Base-by-base conservation (phyloP, 139 green algal species). In the Chlamydomonas schloesseri region DNA sequence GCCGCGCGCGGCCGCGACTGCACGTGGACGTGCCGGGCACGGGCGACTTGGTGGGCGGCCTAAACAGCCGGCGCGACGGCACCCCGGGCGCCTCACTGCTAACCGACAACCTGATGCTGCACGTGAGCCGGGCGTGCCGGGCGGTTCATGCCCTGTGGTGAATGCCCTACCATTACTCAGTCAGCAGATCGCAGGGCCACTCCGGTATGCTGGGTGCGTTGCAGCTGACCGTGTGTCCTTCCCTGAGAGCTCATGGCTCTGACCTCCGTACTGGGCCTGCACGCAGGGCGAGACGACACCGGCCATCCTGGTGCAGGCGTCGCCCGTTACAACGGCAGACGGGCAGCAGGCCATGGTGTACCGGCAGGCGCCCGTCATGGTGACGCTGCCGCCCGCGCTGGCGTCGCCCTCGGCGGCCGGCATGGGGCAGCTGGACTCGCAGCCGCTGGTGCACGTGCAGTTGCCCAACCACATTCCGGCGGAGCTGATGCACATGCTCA, bases 261-360 rank as follows among this genome's bases (percentile, higher is more conserved):
- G n/a, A n/a, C n/a, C n/a, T n/a, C n/a, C n/a, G n/a, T n/a, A n/a
- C n/a, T n/a, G n/a, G 42, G 42, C 42, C 42, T 50, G 5, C 42
- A 50, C 42, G 58, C 58, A 84, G 78, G 78, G 78, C 29, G 78
- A 84, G 64, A 84, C 80, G 3, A 86, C 80, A 9, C 80, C 80
- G 24, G 80, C 67, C 68, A 86, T 86, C 50, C 68, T 86, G 50
- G 67, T 86, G 23, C 80, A 86, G 68, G 68, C 80, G 2, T 86
- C 80, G 0, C 80, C 80, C 8, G 67, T 86, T 4, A 86, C 68
- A 1, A 78, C 67, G 3, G 80, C 80, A 23, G 53, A 60, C 50
- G 80, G 80, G 5, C 68, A 74, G 78, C 78, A 86, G 69, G 67
- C 80, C 68, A 69, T 86, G 68, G 33, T 77, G 67, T 28, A 78